Percentiles rank a stretch among this genome's conserved stretches.
These are phyloP conservation scores for Saturnispora diversa DNA, from an alignment of 805 yeast genomes.

Conservation along the genomic window DNA sequence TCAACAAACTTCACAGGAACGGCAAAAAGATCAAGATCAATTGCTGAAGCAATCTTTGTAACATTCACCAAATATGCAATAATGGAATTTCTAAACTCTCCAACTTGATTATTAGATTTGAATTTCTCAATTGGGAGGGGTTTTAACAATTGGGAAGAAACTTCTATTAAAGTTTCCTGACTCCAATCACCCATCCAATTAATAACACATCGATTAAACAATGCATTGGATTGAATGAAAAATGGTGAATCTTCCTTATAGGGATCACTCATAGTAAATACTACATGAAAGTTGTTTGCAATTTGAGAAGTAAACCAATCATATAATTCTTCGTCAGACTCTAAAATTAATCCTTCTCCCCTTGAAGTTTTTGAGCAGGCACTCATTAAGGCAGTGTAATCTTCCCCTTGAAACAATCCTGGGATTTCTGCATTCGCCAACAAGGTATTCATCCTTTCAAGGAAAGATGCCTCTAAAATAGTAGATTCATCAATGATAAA, in stretches of 20 bases:
- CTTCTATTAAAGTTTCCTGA: conserved; percentile 36
- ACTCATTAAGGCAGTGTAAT: conserved; percentile 42
- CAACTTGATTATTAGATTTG: conserved; percentile 30
- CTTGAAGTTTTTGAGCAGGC: conserved; percentile 50
- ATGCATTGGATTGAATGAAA: conserved; percentile 73
- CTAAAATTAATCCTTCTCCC: conserved; percentile 54
- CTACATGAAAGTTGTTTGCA: conserved; percentile 68
- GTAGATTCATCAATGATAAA: conserved; percentile 76
- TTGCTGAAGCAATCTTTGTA: conserved; percentile 28
- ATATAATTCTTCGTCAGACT: conserved; percentile 60
- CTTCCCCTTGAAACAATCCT: conserved; percentile 77
- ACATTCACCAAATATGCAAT: conserved; percentile 39
- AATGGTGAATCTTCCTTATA: conserved; percentile 31
- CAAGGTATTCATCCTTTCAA: conserved; percentile 89
- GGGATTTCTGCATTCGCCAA: conserved; percentile 91
- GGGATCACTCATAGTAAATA: conserved; percentile 64
- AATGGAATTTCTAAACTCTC: conserved; percentile 30
- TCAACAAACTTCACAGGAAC: conserved; percentile 53
- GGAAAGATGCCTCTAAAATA: conserved; percentile 64
- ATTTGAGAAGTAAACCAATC: conserved; percentile 67
- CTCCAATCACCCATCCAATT: conserved; percentile 90
- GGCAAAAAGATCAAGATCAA: neutral
- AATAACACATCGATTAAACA: conserved; percentile 81
- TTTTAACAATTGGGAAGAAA: conserved; percentile 32
- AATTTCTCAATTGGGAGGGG: conserved; percentile 47